phyloP scores from a whole-genome alignment of 345 rosid species.

The Lumnitzera littorea region DNA sequence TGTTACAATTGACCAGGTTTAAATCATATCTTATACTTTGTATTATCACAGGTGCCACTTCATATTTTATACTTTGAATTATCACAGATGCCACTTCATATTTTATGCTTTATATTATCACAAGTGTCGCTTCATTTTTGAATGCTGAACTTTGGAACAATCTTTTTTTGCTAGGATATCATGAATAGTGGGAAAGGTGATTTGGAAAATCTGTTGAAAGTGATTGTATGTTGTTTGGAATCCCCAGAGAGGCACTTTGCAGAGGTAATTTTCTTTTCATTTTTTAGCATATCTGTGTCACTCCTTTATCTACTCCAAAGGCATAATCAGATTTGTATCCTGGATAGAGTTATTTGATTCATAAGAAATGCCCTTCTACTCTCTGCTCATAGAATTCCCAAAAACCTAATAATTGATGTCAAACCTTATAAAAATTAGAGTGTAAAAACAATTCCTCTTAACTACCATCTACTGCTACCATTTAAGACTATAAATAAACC shows the following conservation, averaged over 20 bases:
- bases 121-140: background rate
- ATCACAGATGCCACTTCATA: background rate
- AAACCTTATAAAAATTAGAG: too few relatives aligned
- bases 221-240: constrained; percentile 47
- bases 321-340: too few relatives aligned
- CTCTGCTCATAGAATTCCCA: too few relatives aligned
- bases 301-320: background rate
- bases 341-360: too few relatives aligned
- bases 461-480: too few relatives aligned
- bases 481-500: too few relatives aligned
- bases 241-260: constrained; percentile 84
- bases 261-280: constrained; percentile 29
- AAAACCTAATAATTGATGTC: too few relatives aligned
- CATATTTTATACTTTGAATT: too few relatives aligned
- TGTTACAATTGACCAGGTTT: constrained; percentile 58
- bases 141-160: background rate
- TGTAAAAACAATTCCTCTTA: too few relatives aligned
- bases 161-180: constrained; percentile 37
- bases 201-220: constrained; percentile 39
- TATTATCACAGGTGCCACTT: background rate
- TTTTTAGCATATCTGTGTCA: background rate
- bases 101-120: background rate
- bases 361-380: background rate
- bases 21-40: constrained; percentile 5
- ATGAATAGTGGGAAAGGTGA: constrained; percentile 46